These are phyloP conservation scores for Saccharomyces paradoxus DNA, from an alignment of 805 yeast species.

Conservation along the genomic window DNA sequence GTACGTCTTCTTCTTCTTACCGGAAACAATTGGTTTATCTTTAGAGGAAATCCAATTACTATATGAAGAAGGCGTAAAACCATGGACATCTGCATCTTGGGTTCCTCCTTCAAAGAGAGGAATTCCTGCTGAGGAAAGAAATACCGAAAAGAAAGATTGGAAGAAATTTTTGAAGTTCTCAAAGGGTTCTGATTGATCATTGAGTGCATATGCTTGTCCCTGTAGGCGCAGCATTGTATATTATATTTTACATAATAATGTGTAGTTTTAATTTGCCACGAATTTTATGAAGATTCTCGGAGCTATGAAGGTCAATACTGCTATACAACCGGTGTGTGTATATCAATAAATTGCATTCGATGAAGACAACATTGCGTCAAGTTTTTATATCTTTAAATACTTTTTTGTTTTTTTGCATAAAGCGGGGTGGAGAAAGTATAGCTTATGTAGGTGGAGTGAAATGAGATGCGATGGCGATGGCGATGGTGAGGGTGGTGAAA, in stretches of 20 bases:
- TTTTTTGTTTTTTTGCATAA: no score
- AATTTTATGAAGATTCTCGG: neutral
- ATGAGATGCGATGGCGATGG: no score
- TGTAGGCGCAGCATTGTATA: neutral
- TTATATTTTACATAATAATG: neutral
- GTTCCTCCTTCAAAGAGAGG: conserved; percentile 35
- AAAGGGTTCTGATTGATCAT: neutral
- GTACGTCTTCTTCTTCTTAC: conserved; percentile 59
- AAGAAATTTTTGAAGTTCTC: conserved; percentile 7
- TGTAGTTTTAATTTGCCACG: neutral
- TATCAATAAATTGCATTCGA: no score
- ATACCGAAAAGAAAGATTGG: conserved; percentile 7
- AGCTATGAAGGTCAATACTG: neutral
- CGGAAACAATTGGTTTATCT: conserved; percentile 56
- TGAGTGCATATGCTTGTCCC: neutral
- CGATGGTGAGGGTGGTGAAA: neutral
- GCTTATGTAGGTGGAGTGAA: neutral
- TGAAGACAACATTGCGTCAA: neutral
- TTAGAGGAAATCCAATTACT: conserved; percentile 58
- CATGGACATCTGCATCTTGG: conserved; percentile 43
- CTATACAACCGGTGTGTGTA: no score
- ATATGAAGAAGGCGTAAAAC: conserved; percentile 34
- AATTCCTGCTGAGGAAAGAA: conserved; percentile 5
- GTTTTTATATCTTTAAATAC: no score
- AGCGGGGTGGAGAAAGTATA: neutral